Evolutionary conservation across 345 rosid genomes (phyloP), one percentile per base, ranked within the genome.

Genomic region (Gossypium arboreum): DNA sequence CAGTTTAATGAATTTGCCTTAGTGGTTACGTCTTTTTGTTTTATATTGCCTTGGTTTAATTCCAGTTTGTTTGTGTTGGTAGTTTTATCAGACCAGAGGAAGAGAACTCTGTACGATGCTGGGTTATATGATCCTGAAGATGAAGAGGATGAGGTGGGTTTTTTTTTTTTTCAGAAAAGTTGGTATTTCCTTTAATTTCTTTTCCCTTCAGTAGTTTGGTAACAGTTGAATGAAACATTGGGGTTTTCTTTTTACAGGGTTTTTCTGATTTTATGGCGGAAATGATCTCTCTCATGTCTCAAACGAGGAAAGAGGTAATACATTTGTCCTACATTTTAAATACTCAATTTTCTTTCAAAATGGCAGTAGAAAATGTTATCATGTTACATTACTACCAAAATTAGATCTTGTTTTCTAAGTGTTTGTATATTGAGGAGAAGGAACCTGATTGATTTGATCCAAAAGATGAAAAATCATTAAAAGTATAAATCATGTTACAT

Each of bases 211-310:
- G 12, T 45, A 6, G 34, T 44, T 45, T 64, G 39, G 12, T 77
- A 25, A 43, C n/a, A 12, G 9, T 56, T 47, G n/a, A 45, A 44
- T 77, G 17, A 0, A 2, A 13, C 63, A 8, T 13, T 17, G 22
- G 56, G 12, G 18, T 57, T 60, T 44, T 34, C 41, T 1, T 34
- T 51, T 13, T 79, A 34, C 82, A 89, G 89, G 94, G 86, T 1
- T 83, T 86, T 34, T 84, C 71, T 27, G 90, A 85, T 72, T 90
- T 90, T 80, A 73, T 81, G 9, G 82, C 74, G 56, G 94, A 90
- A 80, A 79, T 90, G 82, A 4, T 75, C 27, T 77, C 82, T 76
- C 82, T 86, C 34, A 80, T 88, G 86, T 83, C 87, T 10, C 81
- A 86, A 65, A 72, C 79, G 7, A 80, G 75, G 52, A 72, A 61